A percentile compares a stretch with the other conserved stretches of the same genome.
phyloP scores from a whole-genome alignment of 2,329 filamentous ascomycete genomes.

The Hymenoscyphus infarciens region DNA sequence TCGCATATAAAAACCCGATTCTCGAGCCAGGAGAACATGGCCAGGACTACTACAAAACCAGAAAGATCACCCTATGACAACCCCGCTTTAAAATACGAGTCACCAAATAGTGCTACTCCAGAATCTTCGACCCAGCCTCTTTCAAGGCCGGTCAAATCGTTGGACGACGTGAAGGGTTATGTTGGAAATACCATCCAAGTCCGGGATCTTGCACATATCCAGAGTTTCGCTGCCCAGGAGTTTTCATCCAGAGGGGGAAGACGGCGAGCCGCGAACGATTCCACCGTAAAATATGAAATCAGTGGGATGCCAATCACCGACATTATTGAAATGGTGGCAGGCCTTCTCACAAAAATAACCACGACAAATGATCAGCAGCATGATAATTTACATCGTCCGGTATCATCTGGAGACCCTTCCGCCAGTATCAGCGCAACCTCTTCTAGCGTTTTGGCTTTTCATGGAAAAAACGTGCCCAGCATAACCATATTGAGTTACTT shows the following conservation, averaged over 20 bases:
- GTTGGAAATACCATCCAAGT: conserved; percentile 62
- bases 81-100: conserved; percentile 12
- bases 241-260: conserved; percentile 55
- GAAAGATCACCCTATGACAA: conserved; percentile 15
- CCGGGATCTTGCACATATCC: conserved; percentile 85
- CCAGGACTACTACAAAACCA: conserved; percentile 18
- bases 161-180: conserved; percentile 39
- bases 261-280: conserved; percentile 50
- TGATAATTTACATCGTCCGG: conserved; percentile 77
- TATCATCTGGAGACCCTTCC: conserved; percentile 53
- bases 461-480: conserved; percentile 95
- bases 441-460: conserved; percentile 83
- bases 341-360: conserved; percentile 93
- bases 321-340: conserved; percentile 98
- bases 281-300: conserved; percentile 73
- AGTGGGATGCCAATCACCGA: conserved; percentile 96
- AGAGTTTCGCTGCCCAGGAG: conserved; percentile 80
- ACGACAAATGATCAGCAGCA: conserved; percentile 94
- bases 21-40: conserved; percentile 32
- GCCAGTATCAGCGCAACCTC: conserved; percentile 59
- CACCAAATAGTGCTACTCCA: conserved; percentile 9
- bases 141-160: conserved; percentile 31
- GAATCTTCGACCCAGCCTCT: conserved; percentile 22
- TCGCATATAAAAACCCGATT: conserved; percentile 26
- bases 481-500: conserved; percentile 97